phyloP scores from a whole-genome alignment of 1,139 yeast genomes.

The Candida sanyaensis region DNA sequence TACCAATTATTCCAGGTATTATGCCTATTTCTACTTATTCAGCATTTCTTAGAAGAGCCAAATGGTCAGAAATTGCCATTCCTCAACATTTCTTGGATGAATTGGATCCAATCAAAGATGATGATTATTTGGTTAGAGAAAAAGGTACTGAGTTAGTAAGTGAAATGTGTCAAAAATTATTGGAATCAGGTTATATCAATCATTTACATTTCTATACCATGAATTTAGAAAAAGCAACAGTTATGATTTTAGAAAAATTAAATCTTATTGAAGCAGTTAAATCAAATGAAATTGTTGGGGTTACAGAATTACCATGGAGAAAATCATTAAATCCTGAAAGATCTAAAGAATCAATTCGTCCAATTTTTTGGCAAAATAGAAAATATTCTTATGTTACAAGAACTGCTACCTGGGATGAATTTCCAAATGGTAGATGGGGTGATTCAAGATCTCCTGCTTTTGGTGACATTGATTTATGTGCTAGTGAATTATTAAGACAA shows the following conservation, averaged over 20 bases:
- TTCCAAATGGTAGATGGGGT: slow-evolving; percentile 96
- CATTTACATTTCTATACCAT: slow-evolving; percentile 95
- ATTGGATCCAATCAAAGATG: slow-evolving; percentile 84
- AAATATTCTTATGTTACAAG: slow-evolving; percentile 87
- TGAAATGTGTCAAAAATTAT: slow-evolving; percentile 75
- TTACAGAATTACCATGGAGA: slow-evolving; percentile 76
- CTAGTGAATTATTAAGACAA: slow-evolving; percentile 76
- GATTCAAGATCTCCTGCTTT: slow-evolving; percentile 92
- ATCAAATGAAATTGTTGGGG: slow-evolving; percentile 42
- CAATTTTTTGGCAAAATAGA: slow-evolving; percentile 95
- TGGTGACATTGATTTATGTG: slow-evolving; percentile 81
- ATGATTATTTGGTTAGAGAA: slow-evolving; percentile 85
- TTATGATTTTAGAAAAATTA: slow-evolving; percentile 81
- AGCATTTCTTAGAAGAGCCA: slow-evolving; percentile 88
- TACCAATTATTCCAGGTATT: slow-evolving; percentile 95
- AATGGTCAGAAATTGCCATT: slow-evolving; percentile 84
- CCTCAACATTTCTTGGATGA: slow-evolving; percentile 73
- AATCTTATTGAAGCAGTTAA: slow-evolving; percentile 53
- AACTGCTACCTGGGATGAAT: slow-evolving; percentile 94
- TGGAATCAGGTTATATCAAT: slow-evolving; percentile 71
- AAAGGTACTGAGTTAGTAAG: slow-evolving; percentile 82
- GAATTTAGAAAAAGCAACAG: slow-evolving; percentile 90
- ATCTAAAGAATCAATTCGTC: slow-evolving; percentile 82
- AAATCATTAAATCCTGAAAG: slow-evolving; percentile 83
- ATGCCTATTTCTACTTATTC: slow-evolving; percentile 98